These are phyloP conservation scores for Phaffia rhodozyma DNA, from an alignment of 1,284 basidiomycete species.

Conservation along the genomic window DNA sequence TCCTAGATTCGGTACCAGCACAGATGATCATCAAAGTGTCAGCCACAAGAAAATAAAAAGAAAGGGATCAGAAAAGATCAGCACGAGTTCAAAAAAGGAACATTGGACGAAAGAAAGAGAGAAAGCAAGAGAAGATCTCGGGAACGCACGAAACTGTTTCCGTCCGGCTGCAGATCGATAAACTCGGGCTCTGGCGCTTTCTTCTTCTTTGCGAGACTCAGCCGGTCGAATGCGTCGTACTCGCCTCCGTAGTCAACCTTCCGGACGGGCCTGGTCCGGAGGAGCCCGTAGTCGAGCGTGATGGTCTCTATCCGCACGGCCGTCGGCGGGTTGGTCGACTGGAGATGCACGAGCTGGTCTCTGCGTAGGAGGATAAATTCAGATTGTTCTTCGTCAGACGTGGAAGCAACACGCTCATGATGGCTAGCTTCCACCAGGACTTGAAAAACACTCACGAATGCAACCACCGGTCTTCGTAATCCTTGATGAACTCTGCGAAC, in stretches of 20 bases:
- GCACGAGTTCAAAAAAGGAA: no score
- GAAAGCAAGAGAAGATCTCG: no score
- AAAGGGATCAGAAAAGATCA: no score
- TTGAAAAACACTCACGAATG: no score
- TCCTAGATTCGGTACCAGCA: no score
- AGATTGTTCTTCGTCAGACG: no score
- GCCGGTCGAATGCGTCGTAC: constrained; percentile 24
- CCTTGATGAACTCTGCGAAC: constrained; percentile 63
- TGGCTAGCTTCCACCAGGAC: no score
- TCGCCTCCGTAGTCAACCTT: constrained; percentile 31
- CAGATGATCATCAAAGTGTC: no score
- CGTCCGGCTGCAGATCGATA: constrained; percentile 73
- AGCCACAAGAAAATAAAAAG: no score
- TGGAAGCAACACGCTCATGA: no score
- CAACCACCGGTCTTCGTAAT: constrained; percentile 71
- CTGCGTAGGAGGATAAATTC: constrained; percentile 36
- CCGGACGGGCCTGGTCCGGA: constrained; percentile 62
- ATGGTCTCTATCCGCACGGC: constrained; percentile 72
- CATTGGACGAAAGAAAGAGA: no score
- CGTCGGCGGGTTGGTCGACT: constrained; percentile 56
- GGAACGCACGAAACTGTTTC: constrained; percentile 67
- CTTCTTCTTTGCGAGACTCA: constrained; percentile 1
- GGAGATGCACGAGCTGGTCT: constrained; percentile 70
- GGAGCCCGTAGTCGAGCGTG: constrained; percentile 71
- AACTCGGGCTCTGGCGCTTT: constrained; percentile 29